Evolutionary conservation across 2,329 filamentous ascomycete genomes (phyloP).

Genomic region (Sclerotinia subarctica): DNA sequence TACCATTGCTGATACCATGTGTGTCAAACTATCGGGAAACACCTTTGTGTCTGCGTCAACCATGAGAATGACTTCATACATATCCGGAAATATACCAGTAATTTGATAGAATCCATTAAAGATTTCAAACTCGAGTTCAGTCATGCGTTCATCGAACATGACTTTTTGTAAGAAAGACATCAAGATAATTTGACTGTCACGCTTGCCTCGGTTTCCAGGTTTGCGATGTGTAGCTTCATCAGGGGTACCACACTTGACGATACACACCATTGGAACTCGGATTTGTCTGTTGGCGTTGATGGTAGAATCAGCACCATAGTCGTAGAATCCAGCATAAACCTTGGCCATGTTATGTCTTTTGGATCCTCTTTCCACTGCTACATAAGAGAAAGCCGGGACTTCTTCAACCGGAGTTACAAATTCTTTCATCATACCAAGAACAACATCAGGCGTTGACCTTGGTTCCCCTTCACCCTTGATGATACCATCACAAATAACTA

Average conservation of each 20-base stretch:
- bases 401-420: slow-evolving; percentile 75
- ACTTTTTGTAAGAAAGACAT: slow-evolving; percentile 99
- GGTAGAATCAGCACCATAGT: slow-evolving; percentile 78
- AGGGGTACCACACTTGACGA: slow-evolving; percentile 93
- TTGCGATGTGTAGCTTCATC: slow-evolving; percentile 79
- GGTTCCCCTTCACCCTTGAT: slow-evolving; percentile 94
- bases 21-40: slow-evolving; percentile 95
- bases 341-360: slow-evolving; percentile 99
- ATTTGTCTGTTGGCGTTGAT: slow-evolving; percentile 88
- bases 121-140: slow-evolving; percentile 98
- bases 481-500: slow-evolving; percentile 94
- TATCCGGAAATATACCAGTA: slow-evolving; percentile 96
- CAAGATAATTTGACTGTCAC: slow-evolving; percentile 96
- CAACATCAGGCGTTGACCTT: slow-evolving; percentile 84
- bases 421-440: slow-evolving; percentile 92
- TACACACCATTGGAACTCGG: slow-evolving; percentile 93
- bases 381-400: slow-evolving; percentile 89
- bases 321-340: slow-evolving; percentile 96
- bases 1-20: slow-evolving; percentile 99
- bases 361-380: slow-evolving; percentile 89
- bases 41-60: slow-evolving; percentile 99
- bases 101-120: slow-evolving; percentile 99
- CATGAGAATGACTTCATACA: slow-evolving; percentile 97
- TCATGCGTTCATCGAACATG: slow-evolving; percentile 99
- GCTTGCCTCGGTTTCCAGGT: slow-evolving; percentile 95